Evolutionary conservation across 371 early-diverging fungal genomes (phyloP).

Genomic region (Umbelopsis sp.): DNA sequence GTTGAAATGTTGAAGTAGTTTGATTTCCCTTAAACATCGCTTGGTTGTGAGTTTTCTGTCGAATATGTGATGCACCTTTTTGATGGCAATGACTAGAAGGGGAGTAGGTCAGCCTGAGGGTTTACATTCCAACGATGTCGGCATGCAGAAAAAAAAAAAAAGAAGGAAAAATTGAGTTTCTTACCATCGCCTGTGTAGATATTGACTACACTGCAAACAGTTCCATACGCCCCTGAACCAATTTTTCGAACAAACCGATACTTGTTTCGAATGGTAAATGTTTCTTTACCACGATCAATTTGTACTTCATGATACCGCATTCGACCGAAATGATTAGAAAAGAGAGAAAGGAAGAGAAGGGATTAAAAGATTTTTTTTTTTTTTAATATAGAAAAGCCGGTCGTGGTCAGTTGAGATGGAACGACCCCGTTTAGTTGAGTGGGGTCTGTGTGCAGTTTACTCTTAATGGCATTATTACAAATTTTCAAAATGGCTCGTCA

Average conservation of each 20-base stretch:
- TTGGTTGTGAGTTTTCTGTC: conserved; percentile 74
- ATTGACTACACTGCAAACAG: conserved; percentile 71
- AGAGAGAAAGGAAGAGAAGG: background rate
- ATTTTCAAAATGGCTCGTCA: too few species aligned
- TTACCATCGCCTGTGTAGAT: conserved; percentile 38
- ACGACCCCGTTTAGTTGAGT: too few species aligned
- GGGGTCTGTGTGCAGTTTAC: too few species aligned
- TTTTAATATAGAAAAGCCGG: too few species aligned
- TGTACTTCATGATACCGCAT: conserved; percentile 39
- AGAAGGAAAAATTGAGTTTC: background rate
- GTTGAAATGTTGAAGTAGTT: conserved; percentile 77
- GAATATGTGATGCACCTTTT: conserved; percentile 73
- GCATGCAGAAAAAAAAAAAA: too few species aligned
- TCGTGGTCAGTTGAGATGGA: too few species aligned
- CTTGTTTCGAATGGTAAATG: conserved; percentile 60
- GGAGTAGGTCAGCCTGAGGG: background rate
- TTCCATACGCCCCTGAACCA: conserved; percentile 92
- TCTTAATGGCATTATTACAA: too few species aligned
- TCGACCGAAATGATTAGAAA: conserved; percentile 18
- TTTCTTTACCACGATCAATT: conserved; percentile 47
- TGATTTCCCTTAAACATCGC: conserved; percentile 75
- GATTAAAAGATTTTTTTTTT: background rate
- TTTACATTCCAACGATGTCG: too few species aligned
- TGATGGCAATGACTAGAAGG: conserved; percentile 72
- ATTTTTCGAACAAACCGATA: conserved; percentile 84